Evolutionary conservation across 2,329 filamentous ascomycete genomes (phyloP).

Genomic region (Daldinia sp.): DNA sequence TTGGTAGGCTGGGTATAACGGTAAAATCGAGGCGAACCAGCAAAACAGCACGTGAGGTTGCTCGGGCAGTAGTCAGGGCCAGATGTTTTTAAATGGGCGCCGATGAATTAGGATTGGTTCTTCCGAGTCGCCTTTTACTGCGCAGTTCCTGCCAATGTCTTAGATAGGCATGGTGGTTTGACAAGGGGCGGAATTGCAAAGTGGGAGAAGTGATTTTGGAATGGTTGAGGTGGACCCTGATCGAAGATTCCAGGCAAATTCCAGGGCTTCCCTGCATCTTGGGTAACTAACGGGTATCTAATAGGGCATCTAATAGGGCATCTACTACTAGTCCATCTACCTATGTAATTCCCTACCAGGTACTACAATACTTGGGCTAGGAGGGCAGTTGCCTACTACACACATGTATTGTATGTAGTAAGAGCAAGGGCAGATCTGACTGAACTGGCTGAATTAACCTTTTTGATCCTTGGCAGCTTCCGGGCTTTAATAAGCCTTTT

Average conservation of each 20-base stretch:
- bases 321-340: no score
- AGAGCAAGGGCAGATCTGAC: not conserved
- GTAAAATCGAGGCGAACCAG: conserved; percentile 4
- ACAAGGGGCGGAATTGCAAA: not conserved
- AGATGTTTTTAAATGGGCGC: conserved; percentile 1
- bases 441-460: conserved; percentile 10
- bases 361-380: no score
- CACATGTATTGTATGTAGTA: no score
- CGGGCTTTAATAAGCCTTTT: no score
- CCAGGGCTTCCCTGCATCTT: not conserved
- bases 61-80: not conserved
- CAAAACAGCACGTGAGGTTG: not conserved
- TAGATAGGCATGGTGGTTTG: not conserved
- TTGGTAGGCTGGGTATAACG: conserved; percentile 2
- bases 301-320: no score
- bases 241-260: conserved; percentile 9
- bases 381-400: not conserved
- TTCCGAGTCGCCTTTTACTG: not conserved
- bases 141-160: not conserved
- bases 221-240: conserved; percentile 8
- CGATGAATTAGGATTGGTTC: conserved; percentile 14
- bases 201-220: not conserved
- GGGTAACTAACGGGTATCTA: no score
- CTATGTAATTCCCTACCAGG: no score
- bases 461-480: conserved; percentile 1